Conservation (phyloP, 2,329 filamentous ascomycete species). For the Sclerotinia nivalis region DNA sequence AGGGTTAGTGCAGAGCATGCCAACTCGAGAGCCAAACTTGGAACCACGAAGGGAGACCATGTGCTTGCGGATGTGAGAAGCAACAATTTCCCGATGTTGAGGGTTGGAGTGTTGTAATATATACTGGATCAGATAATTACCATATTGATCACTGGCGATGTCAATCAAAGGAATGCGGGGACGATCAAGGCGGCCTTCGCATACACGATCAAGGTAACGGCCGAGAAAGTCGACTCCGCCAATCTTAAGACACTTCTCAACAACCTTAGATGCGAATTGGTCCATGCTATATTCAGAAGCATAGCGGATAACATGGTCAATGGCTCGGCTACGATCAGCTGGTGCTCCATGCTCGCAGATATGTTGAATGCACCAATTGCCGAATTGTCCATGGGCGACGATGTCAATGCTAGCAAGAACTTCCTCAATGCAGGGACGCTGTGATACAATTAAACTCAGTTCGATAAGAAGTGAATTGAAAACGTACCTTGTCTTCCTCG, state of each 20-base stretch:
- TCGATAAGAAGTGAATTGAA: neutral
- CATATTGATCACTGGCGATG: slow-evolving; percentile 97
- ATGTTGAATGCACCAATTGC: slow-evolving; percentile 99
- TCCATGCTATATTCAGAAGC: slow-evolving; percentile 98
- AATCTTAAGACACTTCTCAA: slow-evolving; percentile 98
- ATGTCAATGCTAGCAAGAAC: slow-evolving; percentile 94
- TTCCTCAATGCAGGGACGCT: slow-evolving; percentile 97
- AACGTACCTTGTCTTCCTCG: slow-evolving; percentile 89
- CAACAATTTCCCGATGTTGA: slow-evolving; percentile 90
- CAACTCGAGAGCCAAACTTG: slow-evolving; percentile 96
- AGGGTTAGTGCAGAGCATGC: slow-evolving; percentile 98
- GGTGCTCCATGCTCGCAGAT: slow-evolving; percentile 95
- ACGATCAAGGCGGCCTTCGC: slow-evolving; percentile 84
- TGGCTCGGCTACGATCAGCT: slow-evolving; percentile 85
- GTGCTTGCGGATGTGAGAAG: slow-evolving; percentile 93
- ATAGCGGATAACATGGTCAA: slow-evolving; percentile 92
- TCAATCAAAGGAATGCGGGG: slow-evolving; percentile 97
- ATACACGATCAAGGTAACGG: slow-evolving; percentile 90
- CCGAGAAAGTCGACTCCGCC: slow-evolving; percentile 86
- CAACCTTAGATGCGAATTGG: slow-evolving; percentile 97
- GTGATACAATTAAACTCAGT: slow-evolving; percentile 32
- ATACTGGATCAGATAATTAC: slow-evolving; percentile 97
- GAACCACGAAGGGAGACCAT: slow-evolving; percentile 98
- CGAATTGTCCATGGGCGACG: slow-evolving; percentile 95
- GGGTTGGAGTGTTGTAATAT: slow-evolving; percentile 85